phyloP scores from a whole-genome alignment of 2,329 filamentous ascomycete genomes.

The Lomentospora prolificans region DNA sequence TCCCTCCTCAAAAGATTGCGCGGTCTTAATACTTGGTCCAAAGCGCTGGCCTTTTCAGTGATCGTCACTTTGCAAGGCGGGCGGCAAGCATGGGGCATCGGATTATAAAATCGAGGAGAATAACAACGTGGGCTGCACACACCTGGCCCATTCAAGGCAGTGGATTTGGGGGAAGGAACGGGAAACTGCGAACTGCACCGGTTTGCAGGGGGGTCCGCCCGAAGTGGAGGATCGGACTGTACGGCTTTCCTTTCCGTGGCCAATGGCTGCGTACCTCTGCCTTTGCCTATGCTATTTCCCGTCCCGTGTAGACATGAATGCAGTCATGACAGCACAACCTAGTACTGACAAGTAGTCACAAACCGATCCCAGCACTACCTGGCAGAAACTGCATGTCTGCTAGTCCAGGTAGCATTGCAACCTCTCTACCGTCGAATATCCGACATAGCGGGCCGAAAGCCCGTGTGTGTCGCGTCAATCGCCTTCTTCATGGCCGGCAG shows the following conservation, averaged over 20 bases:
- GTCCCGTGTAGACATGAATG: constrained; percentile 1
- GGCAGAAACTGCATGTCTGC: constrained; percentile 1
- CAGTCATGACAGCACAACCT: neutral
- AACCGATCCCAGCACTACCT: constrained; percentile 1
- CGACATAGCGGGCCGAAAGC: constrained; percentile 36
- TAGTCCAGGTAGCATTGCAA: constrained; percentile 17
- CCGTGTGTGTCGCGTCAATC: constrained; percentile 26
- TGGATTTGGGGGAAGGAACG: neutral
- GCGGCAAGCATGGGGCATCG: too few species aligned
- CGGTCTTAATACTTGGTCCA: too few species aligned
- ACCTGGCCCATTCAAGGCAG: too few species aligned
- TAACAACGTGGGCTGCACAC: too few species aligned
- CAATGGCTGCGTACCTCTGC: neutral
- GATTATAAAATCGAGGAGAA: too few species aligned
- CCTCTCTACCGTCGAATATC: constrained; percentile 35
- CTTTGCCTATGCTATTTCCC: constrained; percentile 5
- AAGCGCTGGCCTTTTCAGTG: too few species aligned
- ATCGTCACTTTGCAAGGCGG: too few species aligned
- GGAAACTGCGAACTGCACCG: neutral
- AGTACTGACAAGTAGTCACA: neutral
- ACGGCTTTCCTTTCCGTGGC: constrained; percentile 2
- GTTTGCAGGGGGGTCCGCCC: neutral
- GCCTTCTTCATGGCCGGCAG: constrained; percentile 33
- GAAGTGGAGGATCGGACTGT: neutral
- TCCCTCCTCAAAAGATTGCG: too few species aligned